Evolutionary conservation across 176 grass and related monocot genomes (phyloP).

Genomic region (Raddia distichophylla): DNA sequence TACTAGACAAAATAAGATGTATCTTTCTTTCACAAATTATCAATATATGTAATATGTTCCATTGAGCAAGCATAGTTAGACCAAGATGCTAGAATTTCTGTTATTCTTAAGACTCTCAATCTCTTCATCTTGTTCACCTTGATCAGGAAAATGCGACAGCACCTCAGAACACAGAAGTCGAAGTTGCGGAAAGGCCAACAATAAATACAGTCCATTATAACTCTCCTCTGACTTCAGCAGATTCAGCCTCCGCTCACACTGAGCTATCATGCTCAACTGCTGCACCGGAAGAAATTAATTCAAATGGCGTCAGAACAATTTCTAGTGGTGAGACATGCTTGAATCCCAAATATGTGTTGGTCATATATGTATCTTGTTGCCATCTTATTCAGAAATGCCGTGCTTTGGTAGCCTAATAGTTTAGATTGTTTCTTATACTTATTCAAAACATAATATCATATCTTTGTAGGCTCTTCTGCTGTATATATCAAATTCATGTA

Average conservation of each 20-base stretch:
- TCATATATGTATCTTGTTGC: not conserved
- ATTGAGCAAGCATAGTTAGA: conserved; percentile 35
- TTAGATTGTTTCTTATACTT: not conserved
- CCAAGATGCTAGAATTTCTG: conserved; percentile 14
- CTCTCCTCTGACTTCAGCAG: conserved; percentile 55
- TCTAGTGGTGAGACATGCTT: conserved; percentile 57
- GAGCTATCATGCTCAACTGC: conserved; percentile 53
- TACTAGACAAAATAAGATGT: conserved; percentile 12
- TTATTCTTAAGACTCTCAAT: not conserved
- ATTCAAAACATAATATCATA: conserved; percentile 8
- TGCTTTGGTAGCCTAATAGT: conserved; percentile 1
- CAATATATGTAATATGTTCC: not conserved
- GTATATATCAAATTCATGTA: conserved; percentile 20
- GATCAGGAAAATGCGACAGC: conserved; percentile 59
- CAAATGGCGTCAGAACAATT: conserved; percentile 45
- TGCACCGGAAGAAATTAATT: conserved; percentile 76
- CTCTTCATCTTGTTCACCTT: conserved; percentile 37
- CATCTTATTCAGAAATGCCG: conserved; percentile 10
- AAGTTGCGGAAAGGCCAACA: conserved; percentile 47
- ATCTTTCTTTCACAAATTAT: conserved; percentile 9
- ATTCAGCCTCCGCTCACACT: conserved; percentile 71
- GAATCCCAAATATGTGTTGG: conserved; percentile 17
- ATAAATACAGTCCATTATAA: conserved; percentile 49
- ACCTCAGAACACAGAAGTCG: conserved; percentile 37
- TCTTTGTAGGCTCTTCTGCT: not conserved